These are phyloP conservation scores for Cylindrotheca fusiformis DNA, from an alignment of 108 stramenopile species.

Conservation along the genomic window DNA sequence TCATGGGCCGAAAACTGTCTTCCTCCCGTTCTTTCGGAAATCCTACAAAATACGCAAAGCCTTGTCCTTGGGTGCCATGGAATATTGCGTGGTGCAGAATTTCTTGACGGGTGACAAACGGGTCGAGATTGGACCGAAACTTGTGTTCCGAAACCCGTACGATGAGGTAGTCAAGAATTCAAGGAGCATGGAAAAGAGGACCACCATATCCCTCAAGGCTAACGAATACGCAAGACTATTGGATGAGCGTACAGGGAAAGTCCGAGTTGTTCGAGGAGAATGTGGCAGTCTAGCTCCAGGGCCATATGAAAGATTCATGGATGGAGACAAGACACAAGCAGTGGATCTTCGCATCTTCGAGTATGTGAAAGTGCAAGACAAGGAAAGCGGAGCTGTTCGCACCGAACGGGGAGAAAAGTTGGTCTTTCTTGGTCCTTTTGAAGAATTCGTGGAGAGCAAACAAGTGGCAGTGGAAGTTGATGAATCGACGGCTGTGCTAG, in stretches of 20 bases:
- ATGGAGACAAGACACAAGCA: slow-evolving; percentile 9
- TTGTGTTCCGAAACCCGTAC: slow-evolving; percentile 9
- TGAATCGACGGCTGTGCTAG: slow-evolving; percentile 12
- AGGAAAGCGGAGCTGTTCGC: slow-evolving; percentile 5
- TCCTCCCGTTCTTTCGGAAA: slow-evolving; percentile 5
- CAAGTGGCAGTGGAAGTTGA: slow-evolving; percentile 15
- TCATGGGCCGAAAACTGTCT: slow-evolving; percentile 2
- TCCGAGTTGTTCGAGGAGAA: slow-evolving; percentile 21
- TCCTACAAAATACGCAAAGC: background rate
- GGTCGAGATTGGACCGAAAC: slow-evolving; percentile 3
- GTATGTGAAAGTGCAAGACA: slow-evolving; percentile 18
- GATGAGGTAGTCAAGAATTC: background rate
- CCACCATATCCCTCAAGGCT: slow-evolving; percentile 15
- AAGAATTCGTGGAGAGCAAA: slow-evolving; percentile 5
- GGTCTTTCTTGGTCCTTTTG: slow-evolving; percentile 15
- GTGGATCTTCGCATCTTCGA: slow-evolving; percentile 12
- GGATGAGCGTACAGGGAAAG: slow-evolving; percentile 11
- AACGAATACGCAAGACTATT: slow-evolving; percentile 17
- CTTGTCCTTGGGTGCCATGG: slow-evolving; percentile 11
- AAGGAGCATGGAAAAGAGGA: slow-evolving; percentile 1
- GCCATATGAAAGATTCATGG: slow-evolving; percentile 16
- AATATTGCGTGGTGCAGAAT: slow-evolving; percentile 14
- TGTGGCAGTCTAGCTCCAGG: slow-evolving; percentile 14
- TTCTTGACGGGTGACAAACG: slow-evolving; percentile 5
- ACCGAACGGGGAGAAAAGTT: slow-evolving; percentile 18